Percentiles rank a stretch among this genome's conserved stretches.
Conservation (phyloP, 345 rosid species). For the Eucalyptus victrix region DNA sequence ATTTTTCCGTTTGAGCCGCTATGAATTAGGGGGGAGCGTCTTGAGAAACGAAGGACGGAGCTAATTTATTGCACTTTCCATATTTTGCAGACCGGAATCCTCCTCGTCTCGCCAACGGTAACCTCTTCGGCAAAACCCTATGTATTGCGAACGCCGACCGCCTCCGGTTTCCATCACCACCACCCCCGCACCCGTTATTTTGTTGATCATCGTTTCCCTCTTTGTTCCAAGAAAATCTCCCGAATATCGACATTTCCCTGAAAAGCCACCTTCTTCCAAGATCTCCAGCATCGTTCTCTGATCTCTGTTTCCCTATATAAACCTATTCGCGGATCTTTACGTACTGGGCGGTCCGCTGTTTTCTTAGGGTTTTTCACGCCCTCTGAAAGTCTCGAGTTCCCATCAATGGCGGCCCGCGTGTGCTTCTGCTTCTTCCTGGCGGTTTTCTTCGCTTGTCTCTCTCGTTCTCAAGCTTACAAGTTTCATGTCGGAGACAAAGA, state of each 20-base stretch:
- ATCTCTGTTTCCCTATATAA: neutral
- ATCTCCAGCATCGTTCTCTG: neutral
- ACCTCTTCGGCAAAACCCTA: neutral
- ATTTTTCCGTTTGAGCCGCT: neutral
- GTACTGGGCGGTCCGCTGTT: neutral
- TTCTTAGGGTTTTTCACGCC: neutral
- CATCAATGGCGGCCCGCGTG: neutral
- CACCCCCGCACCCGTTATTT: neutral
- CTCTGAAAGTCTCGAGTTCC: neutral
- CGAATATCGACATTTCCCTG: neutral
- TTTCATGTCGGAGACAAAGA: slow-evolving; percentile 54
- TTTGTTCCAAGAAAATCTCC: neutral
- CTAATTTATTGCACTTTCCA: neutral
- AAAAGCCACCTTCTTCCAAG: neutral
- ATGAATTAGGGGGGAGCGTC: neutral
- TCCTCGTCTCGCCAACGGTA: neutral
- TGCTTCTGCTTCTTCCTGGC: neutral
- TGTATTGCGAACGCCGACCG: neutral
- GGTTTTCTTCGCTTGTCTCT: neutral
- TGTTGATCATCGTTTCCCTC: neutral
- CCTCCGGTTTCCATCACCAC: neutral
- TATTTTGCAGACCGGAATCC: neutral
- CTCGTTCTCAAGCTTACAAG: slow-evolving; percentile 13
- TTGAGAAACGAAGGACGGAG: neutral
- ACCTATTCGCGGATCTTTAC: neutral